Evolutionary conservation across 495 filamentous ascomycete species (phyloP).

Genomic region (Haplographium delicatum): DNA sequence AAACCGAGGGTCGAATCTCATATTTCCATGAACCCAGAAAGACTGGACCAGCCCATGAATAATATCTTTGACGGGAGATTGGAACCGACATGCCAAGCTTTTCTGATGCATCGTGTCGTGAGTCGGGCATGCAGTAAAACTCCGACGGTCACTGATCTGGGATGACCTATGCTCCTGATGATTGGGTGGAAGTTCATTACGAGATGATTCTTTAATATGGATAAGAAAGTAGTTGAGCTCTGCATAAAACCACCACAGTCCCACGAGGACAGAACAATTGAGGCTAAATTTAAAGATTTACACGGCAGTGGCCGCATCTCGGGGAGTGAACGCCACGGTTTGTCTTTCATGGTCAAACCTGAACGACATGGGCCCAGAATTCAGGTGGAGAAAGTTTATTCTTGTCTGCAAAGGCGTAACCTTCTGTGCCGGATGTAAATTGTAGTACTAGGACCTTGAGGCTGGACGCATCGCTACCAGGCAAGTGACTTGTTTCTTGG

Average conservation of each 20-base stretch:
- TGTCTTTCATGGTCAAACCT: not conserved
- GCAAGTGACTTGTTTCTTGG: no score
- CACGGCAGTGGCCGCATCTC: not conserved
- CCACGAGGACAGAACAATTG: not conserved
- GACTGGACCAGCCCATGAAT: no score
- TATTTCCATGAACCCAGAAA: no score
- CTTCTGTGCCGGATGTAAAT: no score
- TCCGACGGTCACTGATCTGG: not conserved
- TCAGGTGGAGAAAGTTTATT: no score
- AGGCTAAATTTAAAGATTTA: constrained; percentile 5
- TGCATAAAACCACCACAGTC: not conserved
- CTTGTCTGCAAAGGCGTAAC: no score
- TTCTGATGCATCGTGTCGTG: not conserved
- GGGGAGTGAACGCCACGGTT: not conserved
- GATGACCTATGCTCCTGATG: not conserved
- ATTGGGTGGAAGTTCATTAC: not conserved
- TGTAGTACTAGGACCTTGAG: no score
- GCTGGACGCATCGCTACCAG: no score
- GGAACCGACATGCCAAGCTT: not conserved
- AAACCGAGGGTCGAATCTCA: no score
- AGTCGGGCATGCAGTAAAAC: not conserved
- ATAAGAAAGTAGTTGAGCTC: not conserved
- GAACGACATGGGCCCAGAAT: not conserved
- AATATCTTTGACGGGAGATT: not conserved
- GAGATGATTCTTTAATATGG: not conserved